Percentiles rank a stretch among this genome's conserved stretches.
Conservation (phyloP, 2,329 filamentous ascomycete species). For the Cadophora sp. region DNA sequence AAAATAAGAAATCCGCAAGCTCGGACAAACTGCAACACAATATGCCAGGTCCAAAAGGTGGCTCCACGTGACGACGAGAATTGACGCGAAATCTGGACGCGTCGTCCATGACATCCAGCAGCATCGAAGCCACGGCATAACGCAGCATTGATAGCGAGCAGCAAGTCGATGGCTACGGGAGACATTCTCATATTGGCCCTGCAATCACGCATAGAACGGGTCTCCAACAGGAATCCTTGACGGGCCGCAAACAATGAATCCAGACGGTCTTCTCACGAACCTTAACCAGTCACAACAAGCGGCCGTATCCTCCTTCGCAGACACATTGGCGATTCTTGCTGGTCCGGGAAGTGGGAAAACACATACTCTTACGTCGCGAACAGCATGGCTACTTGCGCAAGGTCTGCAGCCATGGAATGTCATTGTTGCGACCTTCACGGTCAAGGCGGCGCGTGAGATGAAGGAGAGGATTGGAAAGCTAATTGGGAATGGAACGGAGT, state of each 20-base stretch:
- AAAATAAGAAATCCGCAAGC: too few relatives aligned
- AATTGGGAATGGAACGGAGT: conserved; percentile 79
- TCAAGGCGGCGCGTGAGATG: conserved; percentile 95
- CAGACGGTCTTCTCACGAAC: conserved; percentile 56
- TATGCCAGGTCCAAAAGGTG: not conserved
- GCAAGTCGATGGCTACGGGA: conserved; percentile 3
- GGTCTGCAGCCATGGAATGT: conserved; percentile 83
- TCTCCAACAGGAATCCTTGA: not conserved
- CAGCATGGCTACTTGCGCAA: conserved; percentile 84
- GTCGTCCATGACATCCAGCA: not conserved
- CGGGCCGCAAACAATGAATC: conserved; percentile 33
- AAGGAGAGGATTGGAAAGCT: conserved; percentile 81
- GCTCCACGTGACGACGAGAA: not conserved
- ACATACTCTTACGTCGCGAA: conserved; percentile 90
- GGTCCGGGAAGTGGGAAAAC: conserved; percentile 85
- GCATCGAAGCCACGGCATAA: not conserved
- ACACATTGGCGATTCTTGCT: conserved; percentile 67
- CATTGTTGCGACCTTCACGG: conserved; percentile 95
- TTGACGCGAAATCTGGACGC: not conserved
- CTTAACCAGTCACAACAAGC: conserved; percentile 69
- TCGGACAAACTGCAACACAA: not conserved
- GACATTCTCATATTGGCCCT: not conserved
- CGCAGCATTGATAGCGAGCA: not conserved
- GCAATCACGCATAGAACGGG: not conserved
- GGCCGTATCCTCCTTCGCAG: conserved; percentile 67